A percentile compares a stretch with the other conserved stretches of the same genome.
These are phyloP conservation scores for Phytopythium boreale DNA, from an alignment of 352 stramenopile species.

Conservation along the genomic window DNA sequence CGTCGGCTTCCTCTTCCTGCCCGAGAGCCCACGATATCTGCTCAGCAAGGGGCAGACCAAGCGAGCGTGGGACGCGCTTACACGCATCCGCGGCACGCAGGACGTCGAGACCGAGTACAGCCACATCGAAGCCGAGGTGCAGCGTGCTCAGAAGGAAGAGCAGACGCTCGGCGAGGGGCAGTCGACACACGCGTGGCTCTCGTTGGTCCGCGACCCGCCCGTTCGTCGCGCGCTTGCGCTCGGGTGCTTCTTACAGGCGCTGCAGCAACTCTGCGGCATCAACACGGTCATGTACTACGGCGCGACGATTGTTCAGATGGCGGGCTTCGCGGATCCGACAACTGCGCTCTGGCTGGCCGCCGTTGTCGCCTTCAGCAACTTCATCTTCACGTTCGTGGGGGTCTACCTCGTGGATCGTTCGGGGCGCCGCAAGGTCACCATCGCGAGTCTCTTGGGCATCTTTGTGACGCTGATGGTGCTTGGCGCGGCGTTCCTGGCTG, in stretches of 20 bases:
- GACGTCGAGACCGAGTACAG: slow-evolving; percentile 54
- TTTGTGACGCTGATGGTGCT: slow-evolving; percentile 40
- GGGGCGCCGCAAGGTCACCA: slow-evolving; percentile 46
- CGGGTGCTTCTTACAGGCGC: slow-evolving; percentile 56
- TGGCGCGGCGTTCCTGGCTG: slow-evolving; percentile 37
- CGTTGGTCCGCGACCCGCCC: slow-evolving; percentile 26
- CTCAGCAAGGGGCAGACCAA: slow-evolving; percentile 39
- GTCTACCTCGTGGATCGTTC: slow-evolving; percentile 54
- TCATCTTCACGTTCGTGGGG: slow-evolving; percentile 63
- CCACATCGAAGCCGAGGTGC: slow-evolving; percentile 53
- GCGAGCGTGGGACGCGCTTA: slow-evolving; percentile 39
- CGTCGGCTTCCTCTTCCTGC: slow-evolving; percentile 58
- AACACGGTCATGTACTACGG: slow-evolving; percentile 90
- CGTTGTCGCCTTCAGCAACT: slow-evolving; percentile 69
- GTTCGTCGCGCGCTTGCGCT: slow-evolving; percentile 47
- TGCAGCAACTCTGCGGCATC: slow-evolving; percentile 81
- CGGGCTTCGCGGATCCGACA: slow-evolving; percentile 62
- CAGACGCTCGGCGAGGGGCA: slow-evolving; percentile 10
- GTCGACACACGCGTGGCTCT: slow-evolving; percentile 28
- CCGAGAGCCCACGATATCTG: slow-evolving; percentile 70
- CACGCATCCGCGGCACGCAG: slow-evolving; percentile 48
- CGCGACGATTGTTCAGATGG: slow-evolving; percentile 78
- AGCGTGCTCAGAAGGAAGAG: slow-evolving; percentile 7
- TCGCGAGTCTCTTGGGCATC: slow-evolving; percentile 42
- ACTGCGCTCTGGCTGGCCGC: slow-evolving; percentile 81